phyloP scores from a whole-genome alignment of 768 basidiomycete genomes.

The Termitomyces sp. region DNA sequence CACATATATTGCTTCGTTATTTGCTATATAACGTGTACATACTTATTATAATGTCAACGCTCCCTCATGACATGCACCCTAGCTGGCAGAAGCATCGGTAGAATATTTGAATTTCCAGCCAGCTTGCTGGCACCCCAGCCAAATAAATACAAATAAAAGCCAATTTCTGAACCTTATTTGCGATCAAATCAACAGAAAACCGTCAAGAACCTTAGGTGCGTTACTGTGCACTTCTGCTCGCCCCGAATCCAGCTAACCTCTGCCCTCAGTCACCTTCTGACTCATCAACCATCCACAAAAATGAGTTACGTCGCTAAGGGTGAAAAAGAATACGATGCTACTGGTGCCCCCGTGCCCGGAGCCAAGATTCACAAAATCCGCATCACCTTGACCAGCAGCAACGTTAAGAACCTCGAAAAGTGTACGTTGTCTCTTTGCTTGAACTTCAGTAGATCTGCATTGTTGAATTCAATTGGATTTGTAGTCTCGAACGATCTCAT shows the following conservation, averaged over 20 bases:
- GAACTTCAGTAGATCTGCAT: background rate
- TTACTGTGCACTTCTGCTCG: background rate
- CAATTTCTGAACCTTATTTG: slow-evolving; percentile 30
- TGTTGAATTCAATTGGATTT: background rate
- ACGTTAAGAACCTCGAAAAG: slow-evolving; percentile 98
- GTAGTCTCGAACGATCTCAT: slow-evolving; percentile 93
- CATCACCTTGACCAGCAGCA: slow-evolving; percentile 97
- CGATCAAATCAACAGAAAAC: slow-evolving; percentile 35
- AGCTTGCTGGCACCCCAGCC: background rate
- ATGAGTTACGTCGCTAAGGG: slow-evolving; percentile 99
- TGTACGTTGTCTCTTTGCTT: slow-evolving; percentile 44
- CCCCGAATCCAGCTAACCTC: slow-evolving; percentile 4
- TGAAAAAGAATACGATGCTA: slow-evolving; percentile 96
- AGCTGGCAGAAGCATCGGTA: background rate
- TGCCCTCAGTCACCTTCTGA: slow-evolving; percentile 70
- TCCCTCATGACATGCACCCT: background rate
- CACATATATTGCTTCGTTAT: background rate
- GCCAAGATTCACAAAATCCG: slow-evolving; percentile 99
- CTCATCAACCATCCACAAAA: slow-evolving; percentile 45
- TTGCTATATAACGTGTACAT: background rate
- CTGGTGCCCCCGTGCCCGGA: slow-evolving; percentile 75
- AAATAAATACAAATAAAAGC: slow-evolving; percentile 6
- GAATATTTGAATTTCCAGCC: background rate
- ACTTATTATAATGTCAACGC: background rate
- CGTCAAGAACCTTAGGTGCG: slow-evolving; percentile 36